Percentiles rank a stretch among this genome's conserved stretches.
Conservation (phyloP, 176 grass and related monocot species). For the Carex kokanica region DNA sequence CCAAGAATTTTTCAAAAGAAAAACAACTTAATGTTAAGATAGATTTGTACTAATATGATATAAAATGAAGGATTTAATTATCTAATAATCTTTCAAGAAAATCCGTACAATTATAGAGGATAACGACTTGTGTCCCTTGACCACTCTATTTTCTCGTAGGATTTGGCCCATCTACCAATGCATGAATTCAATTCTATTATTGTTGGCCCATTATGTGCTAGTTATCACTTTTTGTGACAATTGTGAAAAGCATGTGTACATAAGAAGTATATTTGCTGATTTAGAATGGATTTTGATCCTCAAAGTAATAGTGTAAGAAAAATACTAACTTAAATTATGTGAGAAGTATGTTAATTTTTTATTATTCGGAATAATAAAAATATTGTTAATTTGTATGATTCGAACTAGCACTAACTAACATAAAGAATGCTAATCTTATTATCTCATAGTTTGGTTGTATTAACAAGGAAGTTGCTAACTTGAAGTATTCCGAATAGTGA, state of each 20-base stretch:
- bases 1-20: too few species aligned
- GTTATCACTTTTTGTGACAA: not conserved
- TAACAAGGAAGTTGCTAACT: too few species aligned
- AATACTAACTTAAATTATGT: too few species aligned
- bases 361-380: too few species aligned
- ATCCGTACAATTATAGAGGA: not conserved
- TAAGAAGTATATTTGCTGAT: not conserved
- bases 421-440: too few species aligned
- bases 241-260: not conserved
- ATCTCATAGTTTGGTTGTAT: too few species aligned
- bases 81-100: not conserved
- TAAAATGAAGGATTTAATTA: not conserved
- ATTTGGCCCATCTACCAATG: not conserved
- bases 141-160: not conserved
- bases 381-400: too few species aligned
- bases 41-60: not conserved
- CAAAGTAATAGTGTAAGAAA: too few species aligned
- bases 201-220: not conserved
- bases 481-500: too few species aligned
- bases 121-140: not conserved
- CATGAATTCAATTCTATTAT: not conserved
- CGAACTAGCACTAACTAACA: too few species aligned
- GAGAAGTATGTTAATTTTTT: too few species aligned
- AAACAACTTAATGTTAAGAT: not conserved
- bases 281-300: too few species aligned